Evolutionary conservation across 2,329 filamentous ascomycete genomes (phyloP), one percentile per base, ranked within the genome.

Genomic region (Botryotinia globosa): DNA sequence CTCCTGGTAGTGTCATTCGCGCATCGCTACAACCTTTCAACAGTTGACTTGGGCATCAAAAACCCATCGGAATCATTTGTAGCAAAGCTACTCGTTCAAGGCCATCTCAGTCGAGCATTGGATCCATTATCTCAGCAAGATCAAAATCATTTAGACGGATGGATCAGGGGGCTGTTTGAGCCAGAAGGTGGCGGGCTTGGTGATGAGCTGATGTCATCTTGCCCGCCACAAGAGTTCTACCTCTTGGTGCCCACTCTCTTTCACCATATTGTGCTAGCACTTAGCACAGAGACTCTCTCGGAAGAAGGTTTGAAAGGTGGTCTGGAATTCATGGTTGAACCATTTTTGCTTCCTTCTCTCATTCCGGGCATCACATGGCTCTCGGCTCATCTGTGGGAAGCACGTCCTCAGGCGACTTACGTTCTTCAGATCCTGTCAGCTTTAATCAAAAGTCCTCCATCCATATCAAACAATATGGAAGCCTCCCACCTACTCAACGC

Each of bases 181-280:
- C 89, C 87, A 12, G 92, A 94, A 32, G 87, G 89, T 20, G 88
- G 89, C 51, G 92, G 91, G 0, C 87, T 96, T 4, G 90, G 90
- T 12, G 93, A 96, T 77, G 93, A 95, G 73, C 84, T 95, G 12
- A 93, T 95, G 88, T 90, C 92, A 14, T 92, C 91, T 1, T 96
- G 93, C 77, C 90, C 91, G 1, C 93, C 93, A 1, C 92, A 94
- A 78, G 90, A 94, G 56, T 96, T 96, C 79, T 95, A 95, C 77
- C 83, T 92, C 29, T 85, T 96, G 6, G 89, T 94, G 22, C 91
- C 93, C 1, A 91, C 92, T 0, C 83, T 96, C 0, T 94, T 95
- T 79, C 87, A 91, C 76, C 91, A 94, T 76, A 93, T 91, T 59
- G 87, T 94, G 0, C 83, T 91, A 51, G 93, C 92, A 1, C 90